Percentiles rank a stretch among this genome's conserved stretches.
Evolutionary conservation across 2,329 filamentous ascomycete species (phyloP).

Genomic region (Phialemoniopsis sp.): DNA sequence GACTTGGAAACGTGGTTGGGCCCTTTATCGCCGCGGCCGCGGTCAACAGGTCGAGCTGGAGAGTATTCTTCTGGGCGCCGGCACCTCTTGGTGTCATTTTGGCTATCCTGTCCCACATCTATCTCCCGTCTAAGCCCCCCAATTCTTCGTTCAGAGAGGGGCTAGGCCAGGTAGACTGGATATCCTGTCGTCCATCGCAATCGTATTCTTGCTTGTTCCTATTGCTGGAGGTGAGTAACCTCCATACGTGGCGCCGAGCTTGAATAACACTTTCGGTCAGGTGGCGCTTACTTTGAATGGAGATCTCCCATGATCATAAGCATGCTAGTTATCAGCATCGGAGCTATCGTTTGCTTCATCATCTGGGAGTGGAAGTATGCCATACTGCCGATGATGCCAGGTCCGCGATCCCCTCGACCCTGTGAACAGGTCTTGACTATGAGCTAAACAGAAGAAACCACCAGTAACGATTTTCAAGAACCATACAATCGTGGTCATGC

Average conservation of each 20-base stretch:
- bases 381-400: too few species aligned
- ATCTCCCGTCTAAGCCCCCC: constrained; percentile 46
- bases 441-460: too few species aligned
- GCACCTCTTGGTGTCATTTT: constrained; percentile 41
- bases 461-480: too few species aligned
- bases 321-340: too few species aligned
- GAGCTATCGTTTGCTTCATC: too few species aligned
- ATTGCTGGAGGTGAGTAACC: constrained; percentile 53
- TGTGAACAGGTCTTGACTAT: too few species aligned
- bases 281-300: constrained; percentile 53
- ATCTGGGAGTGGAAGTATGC: too few species aligned
- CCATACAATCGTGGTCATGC: too few species aligned
- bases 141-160: too few species aligned
- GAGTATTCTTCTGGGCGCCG: constrained; percentile 37
- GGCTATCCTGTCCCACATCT: constrained; percentile 38
- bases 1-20: constrained; percentile 32
- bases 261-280: too few species aligned
- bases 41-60: constrained; percentile 29
- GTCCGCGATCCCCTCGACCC: too few species aligned
- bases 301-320: constrained; percentile 51
- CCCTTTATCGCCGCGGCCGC: constrained; percentile 35
- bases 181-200: constrained; percentile 50
- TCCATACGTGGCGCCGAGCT: too few species aligned
- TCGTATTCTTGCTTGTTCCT: constrained; percentile 58
- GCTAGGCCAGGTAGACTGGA: constrained; percentile 51